A percentile compares a stretch with the other conserved stretches of the same genome.
These are phyloP conservation scores for Paraurostyla sp. DNA, from an alignment of 73 alveolate species.

Conservation along the genomic window DNA sequence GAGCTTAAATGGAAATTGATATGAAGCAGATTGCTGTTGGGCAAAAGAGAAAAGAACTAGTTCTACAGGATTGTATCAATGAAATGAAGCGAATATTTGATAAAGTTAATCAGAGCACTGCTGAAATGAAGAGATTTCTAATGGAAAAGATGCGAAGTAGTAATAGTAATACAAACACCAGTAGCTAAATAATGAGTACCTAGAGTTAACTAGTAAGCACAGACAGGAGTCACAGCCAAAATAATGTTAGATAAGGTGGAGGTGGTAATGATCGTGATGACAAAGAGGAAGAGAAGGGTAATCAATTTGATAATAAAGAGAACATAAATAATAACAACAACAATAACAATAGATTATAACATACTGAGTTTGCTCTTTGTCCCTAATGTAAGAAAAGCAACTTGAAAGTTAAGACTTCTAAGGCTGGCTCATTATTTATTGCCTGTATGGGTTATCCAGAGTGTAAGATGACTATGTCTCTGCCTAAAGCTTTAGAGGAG, in stretches of 20 bases:
- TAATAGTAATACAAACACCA: not conserved
- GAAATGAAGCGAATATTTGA: constrained; percentile 87
- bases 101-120: constrained; percentile 72
- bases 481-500: constrained; percentile 54
- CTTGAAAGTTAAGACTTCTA: constrained; percentile 34
- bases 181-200: not conserved
- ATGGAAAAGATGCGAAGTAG: constrained; percentile 21
- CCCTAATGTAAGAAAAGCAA: constrained; percentile 60
- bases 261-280: too few relatives aligned
- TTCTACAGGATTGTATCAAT: constrained; percentile 80
- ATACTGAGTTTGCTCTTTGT: constrained; percentile 65
- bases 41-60: constrained; percentile 76
- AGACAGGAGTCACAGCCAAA: too few relatives aligned
- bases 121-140: constrained; percentile 47
- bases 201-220: too few relatives aligned
- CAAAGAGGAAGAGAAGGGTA: too few relatives aligned
- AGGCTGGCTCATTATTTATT: constrained; percentile 50
- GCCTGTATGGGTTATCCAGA: constrained; percentile 79
- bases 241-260: too few relatives aligned
- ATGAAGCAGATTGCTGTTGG: constrained; percentile 95
- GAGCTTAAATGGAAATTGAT: constrained; percentile 97
- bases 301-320: too few relatives aligned
- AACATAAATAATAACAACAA: not conserved
- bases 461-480: constrained; percentile 54
- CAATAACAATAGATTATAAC: not conserved